Evolutionary conservation across 2,329 filamentous ascomycete genomes (phyloP), one percentile per base, ranked within the genome.

Genomic region (Fusarium haematococcum): DNA sequence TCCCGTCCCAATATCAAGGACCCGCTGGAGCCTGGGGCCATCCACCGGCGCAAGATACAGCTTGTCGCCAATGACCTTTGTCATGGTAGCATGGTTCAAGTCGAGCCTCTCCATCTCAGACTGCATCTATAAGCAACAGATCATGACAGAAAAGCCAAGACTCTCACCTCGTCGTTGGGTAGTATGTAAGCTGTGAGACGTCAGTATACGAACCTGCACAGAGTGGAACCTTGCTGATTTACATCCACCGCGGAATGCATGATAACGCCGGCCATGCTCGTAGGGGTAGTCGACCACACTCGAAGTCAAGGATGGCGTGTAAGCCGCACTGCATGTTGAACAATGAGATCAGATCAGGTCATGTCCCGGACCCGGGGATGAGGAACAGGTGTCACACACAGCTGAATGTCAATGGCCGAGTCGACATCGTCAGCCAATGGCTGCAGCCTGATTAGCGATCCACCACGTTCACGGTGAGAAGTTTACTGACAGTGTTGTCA

Each of bases 1-100:
- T 10, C 85, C 85, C 0, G 84, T 85, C 27, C 84, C 84, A 13
- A 87, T 79, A 60, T 87, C 85, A 2, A 86, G 79, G 11, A 86
- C 80, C 7, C 77, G 77, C 3, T 80, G 80, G 5, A 78, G 76
- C 23, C 77, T 79, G 9, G 77, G 75, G n/a, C 23, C 23, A 9
- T 41, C 57, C 11, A 81, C 69, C 11, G 84, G 75, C 39, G 81
- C 82, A 13, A 71, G 57, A 52, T 63, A 69, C 18, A 66, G 25
- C 25, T 56, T 58, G 35, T 80, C 78, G 3, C 69, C 71, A 11
- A 80, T 71, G 25, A 65, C 59, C 27, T 75, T 72, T 7, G 70
- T 76, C 25, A 80, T 79, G 13, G 82, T 65, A 25, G 80, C 73
- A 70, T 84, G 83, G 35, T 77, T 73, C 32, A 84, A 77, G 57